Evolutionary conservation across 2,329 filamentous ascomycete species (phyloP).

Genomic region (Colletotrichum lentis): DNA sequence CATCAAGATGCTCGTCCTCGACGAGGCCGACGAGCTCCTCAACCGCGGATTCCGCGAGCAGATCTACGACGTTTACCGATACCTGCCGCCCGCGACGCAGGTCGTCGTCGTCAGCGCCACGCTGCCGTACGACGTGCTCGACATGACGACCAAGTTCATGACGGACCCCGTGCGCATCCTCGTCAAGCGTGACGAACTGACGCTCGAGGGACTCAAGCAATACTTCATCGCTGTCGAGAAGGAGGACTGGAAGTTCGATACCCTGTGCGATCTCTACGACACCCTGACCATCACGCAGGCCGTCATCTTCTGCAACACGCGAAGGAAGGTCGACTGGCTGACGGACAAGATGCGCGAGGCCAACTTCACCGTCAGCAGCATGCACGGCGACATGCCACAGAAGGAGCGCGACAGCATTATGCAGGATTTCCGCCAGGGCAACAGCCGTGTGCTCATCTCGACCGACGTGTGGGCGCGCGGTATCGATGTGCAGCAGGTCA

Average conservation of each 20-base stretch:
- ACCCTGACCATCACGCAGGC: constrained; percentile 98
- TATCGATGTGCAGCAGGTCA: constrained; percentile 99
- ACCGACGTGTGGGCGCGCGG: constrained; percentile 98
- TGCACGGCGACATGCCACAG: constrained; percentile 99
- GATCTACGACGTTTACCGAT: constrained; percentile 98
- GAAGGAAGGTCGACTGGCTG: constrained; percentile 98
- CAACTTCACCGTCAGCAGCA: constrained; percentile 97
- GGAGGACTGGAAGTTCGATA: constrained; percentile 99
- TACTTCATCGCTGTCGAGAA: constrained; percentile 99
- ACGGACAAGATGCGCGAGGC: constrained; percentile 99
- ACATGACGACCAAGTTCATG: constrained; percentile 99
- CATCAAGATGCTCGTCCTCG: constrained; percentile 71
- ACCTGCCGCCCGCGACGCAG: constrained; percentile 94
- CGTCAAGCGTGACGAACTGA: constrained; percentile 98
- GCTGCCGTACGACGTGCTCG: constrained; percentile 94
- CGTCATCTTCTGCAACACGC: constrained; percentile 99
- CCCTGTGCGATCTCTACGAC: constrained; percentile 97
- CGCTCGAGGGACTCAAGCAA: constrained; percentile 95
- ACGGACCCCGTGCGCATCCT: constrained; percentile 95
- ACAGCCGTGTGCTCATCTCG: constrained; percentile 93
- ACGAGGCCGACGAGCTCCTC: constrained; percentile 71
- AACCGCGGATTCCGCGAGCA: constrained; percentile 97
- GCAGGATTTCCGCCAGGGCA: constrained; percentile 97
- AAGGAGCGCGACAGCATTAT: constrained; percentile 98
- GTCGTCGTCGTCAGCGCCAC: constrained; percentile 98